These are phyloP conservation scores for Mortierella sp. DNA, from an alignment of 371 early-diverging fungal species.

Conservation along the genomic window DNA sequence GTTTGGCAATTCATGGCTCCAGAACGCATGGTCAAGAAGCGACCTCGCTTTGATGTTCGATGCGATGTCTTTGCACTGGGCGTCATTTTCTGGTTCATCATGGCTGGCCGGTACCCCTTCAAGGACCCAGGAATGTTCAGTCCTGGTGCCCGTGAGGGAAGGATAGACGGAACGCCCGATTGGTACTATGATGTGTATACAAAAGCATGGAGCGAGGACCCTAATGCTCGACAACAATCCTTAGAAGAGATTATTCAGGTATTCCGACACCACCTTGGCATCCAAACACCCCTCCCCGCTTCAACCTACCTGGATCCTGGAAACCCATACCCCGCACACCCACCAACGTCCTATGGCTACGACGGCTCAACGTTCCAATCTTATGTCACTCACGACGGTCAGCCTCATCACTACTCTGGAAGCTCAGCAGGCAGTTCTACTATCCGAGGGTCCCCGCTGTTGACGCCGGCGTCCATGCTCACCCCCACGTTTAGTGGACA, in stretches of 20 bases:
- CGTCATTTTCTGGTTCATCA: conserved; percentile 41
- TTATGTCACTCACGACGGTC: conserved; percentile 9
- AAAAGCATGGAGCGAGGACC: conserved; percentile 38
- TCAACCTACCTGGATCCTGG: conserved; percentile 21
- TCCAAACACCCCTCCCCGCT: conserved; percentile 1
- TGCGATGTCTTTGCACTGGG: conserved; percentile 51
- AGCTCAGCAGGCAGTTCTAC: conserved; percentile 22
- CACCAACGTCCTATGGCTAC: conserved; percentile 12
- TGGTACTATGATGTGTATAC: conserved; percentile 34
- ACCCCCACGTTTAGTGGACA: conserved; percentile 25
- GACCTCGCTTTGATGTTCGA: conserved; percentile 33
- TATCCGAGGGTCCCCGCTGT: conserved; percentile 29
- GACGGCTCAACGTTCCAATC: conserved; percentile 6
- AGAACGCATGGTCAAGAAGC: conserved; percentile 34
- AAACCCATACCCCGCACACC: conserved; percentile 10
- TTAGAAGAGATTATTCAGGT: conserved; percentile 33
- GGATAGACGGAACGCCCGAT: conserved; percentile 36
- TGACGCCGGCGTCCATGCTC: conserved; percentile 36
- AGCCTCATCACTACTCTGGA: conserved; percentile 7
- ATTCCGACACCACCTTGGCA: conserved; percentile 16
- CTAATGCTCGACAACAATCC: conserved; percentile 23
- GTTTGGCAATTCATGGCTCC: conserved; percentile 50
- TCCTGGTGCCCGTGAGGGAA: conserved; percentile 20
- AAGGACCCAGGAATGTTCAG: conserved; percentile 14
- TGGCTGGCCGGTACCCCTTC: conserved; percentile 39